A percentile compares a stretch with the other conserved stretches of the same genome.
These are phyloP conservation scores for Pseudocercospora cruenta DNA, from an alignment of 2,329 filamentous ascomycete species.

Conservation along the genomic window DNA sequence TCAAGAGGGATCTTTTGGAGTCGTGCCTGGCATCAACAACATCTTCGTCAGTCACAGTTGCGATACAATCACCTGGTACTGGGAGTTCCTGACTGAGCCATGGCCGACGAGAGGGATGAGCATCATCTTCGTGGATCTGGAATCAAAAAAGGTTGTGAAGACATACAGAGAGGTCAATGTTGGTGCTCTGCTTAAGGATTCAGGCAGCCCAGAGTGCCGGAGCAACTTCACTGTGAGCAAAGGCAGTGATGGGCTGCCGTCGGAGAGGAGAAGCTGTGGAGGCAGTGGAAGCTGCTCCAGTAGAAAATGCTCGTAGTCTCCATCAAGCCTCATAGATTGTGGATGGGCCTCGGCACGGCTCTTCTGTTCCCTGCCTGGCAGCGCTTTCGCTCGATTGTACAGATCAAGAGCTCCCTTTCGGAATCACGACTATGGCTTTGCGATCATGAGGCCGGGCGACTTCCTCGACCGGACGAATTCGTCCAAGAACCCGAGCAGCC, in stretches of 20 bases:
- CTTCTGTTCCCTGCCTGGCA: neutral
- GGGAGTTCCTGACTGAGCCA: slow-evolving; percentile 24
- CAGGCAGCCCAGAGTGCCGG: slow-evolving; percentile 23
- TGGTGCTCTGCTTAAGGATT: slow-evolving; percentile 20
- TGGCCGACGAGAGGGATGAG: slow-evolving; percentile 26
- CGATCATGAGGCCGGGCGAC: no score
- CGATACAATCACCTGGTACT: slow-evolving; percentile 31
- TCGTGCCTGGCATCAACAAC: slow-evolving; percentile 18
- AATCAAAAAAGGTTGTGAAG: slow-evolving; percentile 24
- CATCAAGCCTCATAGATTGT: neutral
- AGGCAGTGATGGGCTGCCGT: neutral
- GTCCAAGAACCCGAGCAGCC: no score
- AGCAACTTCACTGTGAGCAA: neutral
- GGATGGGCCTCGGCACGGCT: neutral
- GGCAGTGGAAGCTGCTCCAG: neutral
- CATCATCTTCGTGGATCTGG: slow-evolving; percentile 24
- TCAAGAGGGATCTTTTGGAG: slow-evolving; percentile 22
- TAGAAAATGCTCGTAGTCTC: neutral
- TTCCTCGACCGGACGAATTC: no score
- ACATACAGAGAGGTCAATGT: slow-evolving; percentile 25
- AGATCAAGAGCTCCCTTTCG: no score
- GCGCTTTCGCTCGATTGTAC: no score
- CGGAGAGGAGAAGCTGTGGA: neutral
- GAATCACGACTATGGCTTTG: no score
- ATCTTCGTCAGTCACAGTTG: slow-evolving; percentile 26